phyloP scores from a whole-genome alignment of 345 rosid species.

The Populus pruinosa region DNA sequence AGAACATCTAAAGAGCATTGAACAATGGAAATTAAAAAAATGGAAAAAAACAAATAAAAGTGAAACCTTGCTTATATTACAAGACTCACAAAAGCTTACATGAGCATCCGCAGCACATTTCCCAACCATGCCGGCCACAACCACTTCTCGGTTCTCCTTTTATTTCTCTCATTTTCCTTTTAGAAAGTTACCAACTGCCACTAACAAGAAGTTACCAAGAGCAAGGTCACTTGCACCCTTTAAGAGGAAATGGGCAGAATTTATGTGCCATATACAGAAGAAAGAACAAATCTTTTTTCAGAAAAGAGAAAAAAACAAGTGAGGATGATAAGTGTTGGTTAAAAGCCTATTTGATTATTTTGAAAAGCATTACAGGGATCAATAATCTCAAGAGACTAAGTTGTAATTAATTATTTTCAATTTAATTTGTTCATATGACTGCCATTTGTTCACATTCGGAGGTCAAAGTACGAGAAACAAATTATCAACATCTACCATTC shows the following conservation, averaged over 20 bases:
- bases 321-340: too few species aligned
- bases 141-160: background rate
- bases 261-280: background rate
- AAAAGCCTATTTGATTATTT: too few species aligned
- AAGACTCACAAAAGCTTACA: constrained; percentile 20
- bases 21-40: background rate
- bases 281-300: too few species aligned
- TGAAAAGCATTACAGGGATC: too few species aligned
- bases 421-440: too few species aligned
- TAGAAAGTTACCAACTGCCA: background rate
- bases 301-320: too few species aligned
- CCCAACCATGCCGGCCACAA: constrained; percentile 13
- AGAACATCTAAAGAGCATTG: background rate
- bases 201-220: background rate
- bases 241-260: background rate
- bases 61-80: constrained; percentile 21
- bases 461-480: too few species aligned
- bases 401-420: too few species aligned
- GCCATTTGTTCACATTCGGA: too few species aligned
- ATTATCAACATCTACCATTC: too few species aligned
- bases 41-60: background rate
- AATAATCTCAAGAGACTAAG: too few species aligned
- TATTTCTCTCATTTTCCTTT: background rate
- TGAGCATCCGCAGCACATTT: constrained; percentile 21
- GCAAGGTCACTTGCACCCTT: background rate